phyloP scores from a whole-genome alignment of 148 eudicot genomes.

The Oxyria digyna region DNA sequence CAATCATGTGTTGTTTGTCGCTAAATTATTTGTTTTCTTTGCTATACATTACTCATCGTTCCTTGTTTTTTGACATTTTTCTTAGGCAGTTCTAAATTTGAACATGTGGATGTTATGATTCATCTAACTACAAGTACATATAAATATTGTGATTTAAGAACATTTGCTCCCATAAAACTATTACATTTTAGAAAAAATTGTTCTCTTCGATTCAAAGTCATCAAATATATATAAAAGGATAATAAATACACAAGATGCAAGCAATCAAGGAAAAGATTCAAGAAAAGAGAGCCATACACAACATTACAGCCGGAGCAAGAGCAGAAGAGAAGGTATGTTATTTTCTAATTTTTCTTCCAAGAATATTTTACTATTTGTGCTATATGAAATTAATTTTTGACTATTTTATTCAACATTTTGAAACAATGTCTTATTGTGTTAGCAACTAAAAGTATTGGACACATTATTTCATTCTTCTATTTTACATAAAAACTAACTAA shows the following conservation, averaged over 20 bases:
- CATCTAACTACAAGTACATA: background rate
- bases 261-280: conserved; percentile 45
- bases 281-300: conserved; percentile 36
- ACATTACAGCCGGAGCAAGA: conserved; percentile 45
- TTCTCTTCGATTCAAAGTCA: background rate
- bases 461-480: background rate
- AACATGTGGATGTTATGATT: background rate
- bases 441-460: no score
- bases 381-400: no score
- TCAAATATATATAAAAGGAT: no score
- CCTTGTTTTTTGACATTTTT: background rate
- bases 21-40: background rate
- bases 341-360: background rate
- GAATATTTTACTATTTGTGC: background rate
- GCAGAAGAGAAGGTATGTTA: conserved; percentile 49
- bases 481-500: background rate
- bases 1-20: no score
- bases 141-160: background rate
- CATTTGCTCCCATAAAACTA: background rate
- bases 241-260: conserved; percentile 34
- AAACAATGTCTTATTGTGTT: no score
- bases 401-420: no score
- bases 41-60: background rate
- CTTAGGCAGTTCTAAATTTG: background rate
- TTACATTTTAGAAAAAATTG: background rate